Base-by-base conservation (phyloP, 2,329 filamentous ascomycete genomes). In the Phoma sp. region DNA sequence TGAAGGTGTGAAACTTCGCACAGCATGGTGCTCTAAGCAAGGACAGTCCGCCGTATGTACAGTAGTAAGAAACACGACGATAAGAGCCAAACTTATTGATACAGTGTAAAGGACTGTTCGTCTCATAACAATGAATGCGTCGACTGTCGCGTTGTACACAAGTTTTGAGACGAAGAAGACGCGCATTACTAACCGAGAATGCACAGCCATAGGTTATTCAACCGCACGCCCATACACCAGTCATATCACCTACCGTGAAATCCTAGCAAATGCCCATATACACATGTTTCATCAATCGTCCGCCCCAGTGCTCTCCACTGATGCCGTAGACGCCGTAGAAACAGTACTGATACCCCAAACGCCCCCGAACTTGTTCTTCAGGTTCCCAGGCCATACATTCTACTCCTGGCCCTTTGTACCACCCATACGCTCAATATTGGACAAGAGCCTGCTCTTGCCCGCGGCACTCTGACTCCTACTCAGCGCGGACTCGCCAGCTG, bases 381-480 rank as follows among this genome's bases (percentile, higher is more conserved):
- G n/a, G 31, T 35, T 57, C 5, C 54, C 49, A 10, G 47, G 54
- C 47, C 47, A 57, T 19, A 47, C 41, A 38, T 37, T 47, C 54
- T 69, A 69, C 43, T 68, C 66, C 56, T 67, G 63, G 13, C 54
- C 47, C 37, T 57, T 64, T 12, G 61, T 60, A 2, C 82, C 87
- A 9, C 91, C 91, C 92, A 96, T 96, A 76, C 88, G 86, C 80
- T 96, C 91, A 73, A 96, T 95, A 17, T 89, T 92, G 65, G 84
- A 89, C 88, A 96, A 88, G 69, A 95, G 89, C 52, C 89, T 87
- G 69, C 88, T 91, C 67, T 90, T 83, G 39, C 48, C 31, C 2
- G 55, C 55, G 8, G 67, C 71, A 27, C 70, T 77, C 31, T 68
- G 69, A 43, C 71, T 75, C 37, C 72, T 64, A 22, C 58, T 70